Evolutionary conservation across 345 rosid genomes (phyloP).

Genomic region (Arabidopsis arenosa): DNA sequence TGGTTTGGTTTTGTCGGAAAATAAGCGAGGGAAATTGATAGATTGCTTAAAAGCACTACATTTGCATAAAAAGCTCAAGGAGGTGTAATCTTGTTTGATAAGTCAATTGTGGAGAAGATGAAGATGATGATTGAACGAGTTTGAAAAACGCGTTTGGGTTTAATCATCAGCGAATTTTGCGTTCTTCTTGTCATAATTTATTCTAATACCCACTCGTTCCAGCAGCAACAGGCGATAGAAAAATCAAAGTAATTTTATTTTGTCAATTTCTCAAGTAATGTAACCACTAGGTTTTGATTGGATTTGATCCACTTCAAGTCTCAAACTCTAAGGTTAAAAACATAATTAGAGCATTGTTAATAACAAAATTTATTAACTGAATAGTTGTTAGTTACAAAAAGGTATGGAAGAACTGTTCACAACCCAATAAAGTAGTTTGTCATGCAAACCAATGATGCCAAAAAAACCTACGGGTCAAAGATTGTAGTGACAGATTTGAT

Average conservation of each 20-base stretch:
- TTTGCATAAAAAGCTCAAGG: conserved; percentile 25
- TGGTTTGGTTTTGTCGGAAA: conserved; percentile 6
- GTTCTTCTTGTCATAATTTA: conserved; percentile 31
- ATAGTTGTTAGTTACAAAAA: conserved; percentile 33
- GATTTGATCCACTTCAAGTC: background rate
- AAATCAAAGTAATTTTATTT: conserved; percentile 4
- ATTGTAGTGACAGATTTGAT: background rate
- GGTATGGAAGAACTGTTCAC: conserved; percentile 22
- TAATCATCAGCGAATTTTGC: conserved; percentile 36
- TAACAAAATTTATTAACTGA: conserved; percentile 21
- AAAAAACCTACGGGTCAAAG: conserved; percentile 30
- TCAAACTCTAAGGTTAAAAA: background rate
- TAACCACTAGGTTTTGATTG: background rate
- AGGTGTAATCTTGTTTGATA: conserved; percentile 2
- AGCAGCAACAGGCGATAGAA: conserved; percentile 10
- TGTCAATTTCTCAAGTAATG: background rate
- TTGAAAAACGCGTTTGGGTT: conserved; percentile 40
- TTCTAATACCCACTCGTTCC: conserved; percentile 29
- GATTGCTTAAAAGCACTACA: conserved; percentile 23
- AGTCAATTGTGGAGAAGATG: conserved; percentile 34
- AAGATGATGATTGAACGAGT: conserved; percentile 29
- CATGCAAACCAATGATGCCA: conserved; percentile 36
- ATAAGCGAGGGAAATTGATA: conserved; percentile 32
- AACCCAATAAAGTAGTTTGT: conserved; percentile 26
- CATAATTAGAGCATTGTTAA: background rate